Conservation (phyloP, 139 green algal species). For the Chlorella ohadii region DNA sequence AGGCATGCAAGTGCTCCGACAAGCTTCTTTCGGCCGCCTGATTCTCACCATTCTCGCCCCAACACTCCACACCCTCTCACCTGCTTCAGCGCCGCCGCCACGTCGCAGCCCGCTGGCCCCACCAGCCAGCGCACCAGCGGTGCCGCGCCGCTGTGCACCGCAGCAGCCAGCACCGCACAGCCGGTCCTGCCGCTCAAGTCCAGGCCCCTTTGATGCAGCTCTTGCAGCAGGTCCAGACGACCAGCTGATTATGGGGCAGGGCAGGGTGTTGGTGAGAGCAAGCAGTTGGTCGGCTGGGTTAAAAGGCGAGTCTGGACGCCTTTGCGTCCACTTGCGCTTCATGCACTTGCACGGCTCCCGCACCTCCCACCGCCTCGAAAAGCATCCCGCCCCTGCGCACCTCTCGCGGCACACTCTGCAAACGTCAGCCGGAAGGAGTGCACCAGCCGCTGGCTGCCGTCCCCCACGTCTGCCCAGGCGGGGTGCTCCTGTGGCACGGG, state of each 20-base stretch:
- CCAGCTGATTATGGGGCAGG: conserved; percentile 23
- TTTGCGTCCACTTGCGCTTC: too few relatives aligned
- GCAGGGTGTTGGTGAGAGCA: too few relatives aligned
- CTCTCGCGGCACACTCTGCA: conserved; percentile 17
- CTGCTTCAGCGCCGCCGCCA: background rate
- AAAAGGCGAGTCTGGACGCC: too few relatives aligned
- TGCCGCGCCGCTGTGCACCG: conserved; percentile 25
- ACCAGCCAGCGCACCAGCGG: conserved; percentile 47
- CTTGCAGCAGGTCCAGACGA: conserved; percentile 16
- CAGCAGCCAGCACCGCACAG: conserved; percentile 42
- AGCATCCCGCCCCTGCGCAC: background rate
- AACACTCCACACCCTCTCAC: background rate
- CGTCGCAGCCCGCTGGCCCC: conserved; percentile 3
- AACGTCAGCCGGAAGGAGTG: conserved; percentile 13
- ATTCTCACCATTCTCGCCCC: too few relatives aligned
- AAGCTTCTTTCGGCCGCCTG: too few relatives aligned
- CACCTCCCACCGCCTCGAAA: too few relatives aligned
- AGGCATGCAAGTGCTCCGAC: too few relatives aligned
- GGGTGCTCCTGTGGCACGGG: background rate
- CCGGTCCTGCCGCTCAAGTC: background rate
- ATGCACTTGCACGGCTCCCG: too few relatives aligned
- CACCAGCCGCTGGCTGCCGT: conserved; percentile 8
- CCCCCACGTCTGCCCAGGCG: background rate
- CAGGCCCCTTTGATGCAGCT: background rate
- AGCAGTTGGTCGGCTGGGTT: too few relatives aligned